A percentile compares a stretch with the other conserved stretches of the same genome.
Conservation (phyloP, 2,329 filamentous ascomycete species). For the Aurifilum marmelostoma region DNA sequence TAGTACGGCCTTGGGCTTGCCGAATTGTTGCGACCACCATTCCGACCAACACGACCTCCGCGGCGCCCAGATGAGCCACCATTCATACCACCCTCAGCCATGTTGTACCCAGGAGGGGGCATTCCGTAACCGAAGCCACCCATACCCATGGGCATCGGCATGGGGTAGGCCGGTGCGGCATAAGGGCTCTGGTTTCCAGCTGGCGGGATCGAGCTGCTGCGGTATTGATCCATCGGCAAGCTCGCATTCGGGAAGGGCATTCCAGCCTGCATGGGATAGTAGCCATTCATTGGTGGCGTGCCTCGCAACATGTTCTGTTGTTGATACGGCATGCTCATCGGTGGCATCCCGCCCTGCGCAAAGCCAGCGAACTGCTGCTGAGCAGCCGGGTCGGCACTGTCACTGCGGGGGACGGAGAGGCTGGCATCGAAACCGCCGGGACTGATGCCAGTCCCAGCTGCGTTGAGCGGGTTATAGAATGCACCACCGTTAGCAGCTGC, state of each 20-base stretch:
- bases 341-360: conserved; percentile 54
- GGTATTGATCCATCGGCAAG: conserved; percentile 59
- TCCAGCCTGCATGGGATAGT: conserved; percentile 60
- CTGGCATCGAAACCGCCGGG: conserved; percentile 53
- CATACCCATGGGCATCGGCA: conserved; percentile 44
- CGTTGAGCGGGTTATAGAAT: conserved; percentile 57
- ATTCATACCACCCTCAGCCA: conserved; percentile 27
- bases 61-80: conserved; percentile 25
- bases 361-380: conserved; percentile 52
- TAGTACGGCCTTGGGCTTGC: conserved; percentile 28
- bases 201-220: conserved; percentile 56
- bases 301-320: conserved; percentile 60
- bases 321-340: conserved; percentile 59
- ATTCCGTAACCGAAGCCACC: conserved; percentile 48
- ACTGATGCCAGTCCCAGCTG: conserved; percentile 39
- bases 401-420: conserved; percentile 56
- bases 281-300: conserved; percentile 58
- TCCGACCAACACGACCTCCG: conserved; percentile 26
- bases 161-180: conserved; percentile 54
- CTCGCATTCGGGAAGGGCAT: conserved; percentile 56
- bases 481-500: conserved; percentile 47
- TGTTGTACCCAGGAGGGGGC: conserved; percentile 25
- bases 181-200: conserved; percentile 49
- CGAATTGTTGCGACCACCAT: conserved; percentile 26
- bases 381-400: conserved; percentile 55